Percentiles rank a stretch among this genome's conserved stretches.
phyloP scores from a whole-genome alignment of 2,329 filamentous ascomycete genomes.

The Hymenoscyphus repandus region DNA sequence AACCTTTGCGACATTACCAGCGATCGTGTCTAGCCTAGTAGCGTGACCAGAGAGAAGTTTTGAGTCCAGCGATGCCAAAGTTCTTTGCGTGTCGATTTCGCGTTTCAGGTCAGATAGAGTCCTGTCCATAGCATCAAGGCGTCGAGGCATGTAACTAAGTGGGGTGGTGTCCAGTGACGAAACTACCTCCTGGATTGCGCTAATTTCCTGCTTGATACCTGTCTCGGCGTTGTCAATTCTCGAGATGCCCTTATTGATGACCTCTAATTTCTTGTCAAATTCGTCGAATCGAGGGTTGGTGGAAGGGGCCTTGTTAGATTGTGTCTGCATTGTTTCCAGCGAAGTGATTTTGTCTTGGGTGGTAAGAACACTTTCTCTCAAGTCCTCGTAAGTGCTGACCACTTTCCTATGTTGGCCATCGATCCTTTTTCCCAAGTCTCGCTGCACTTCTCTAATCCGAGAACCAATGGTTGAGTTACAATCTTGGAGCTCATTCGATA shows the following conservation, averaged over 20 bases:
- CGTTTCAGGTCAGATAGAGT: conserved; percentile 14
- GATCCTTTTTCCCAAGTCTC: conserved; percentile 21
- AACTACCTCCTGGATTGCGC: conserved; percentile 15
- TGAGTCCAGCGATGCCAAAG: conserved; percentile 19
- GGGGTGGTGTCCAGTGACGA: conserved; percentile 15
- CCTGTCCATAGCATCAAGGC: conserved; percentile 19
- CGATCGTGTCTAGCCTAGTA: conserved; percentile 15
- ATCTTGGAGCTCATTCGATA: conserved; percentile 24
- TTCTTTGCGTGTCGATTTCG: conserved; percentile 16
- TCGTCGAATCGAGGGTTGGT: conserved; percentile 7
- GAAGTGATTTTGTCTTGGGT: conserved; percentile 14
- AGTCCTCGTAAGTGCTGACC: conserved; percentile 17
- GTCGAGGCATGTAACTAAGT: conserved; percentile 11
- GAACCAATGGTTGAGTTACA: conserved; percentile 19
- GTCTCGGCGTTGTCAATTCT: conserved; percentile 17
- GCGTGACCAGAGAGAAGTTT: conserved; percentile 18
- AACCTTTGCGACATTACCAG: conserved; percentile 15
- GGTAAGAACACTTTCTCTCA: conserved; percentile 14
- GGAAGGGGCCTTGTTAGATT: conserved; percentile 12
- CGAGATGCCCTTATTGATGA: conserved; percentile 10
- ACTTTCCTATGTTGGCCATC: conserved; percentile 19
- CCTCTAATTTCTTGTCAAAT: conserved; percentile 12
- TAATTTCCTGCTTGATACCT: conserved; percentile 13
- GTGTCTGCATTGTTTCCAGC: conserved; percentile 10
- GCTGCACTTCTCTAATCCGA: conserved; percentile 17